phyloP scores from a whole-genome alignment of 1,284 basidiomycete genomes.

The Macrocystidia cucumis region DNA sequence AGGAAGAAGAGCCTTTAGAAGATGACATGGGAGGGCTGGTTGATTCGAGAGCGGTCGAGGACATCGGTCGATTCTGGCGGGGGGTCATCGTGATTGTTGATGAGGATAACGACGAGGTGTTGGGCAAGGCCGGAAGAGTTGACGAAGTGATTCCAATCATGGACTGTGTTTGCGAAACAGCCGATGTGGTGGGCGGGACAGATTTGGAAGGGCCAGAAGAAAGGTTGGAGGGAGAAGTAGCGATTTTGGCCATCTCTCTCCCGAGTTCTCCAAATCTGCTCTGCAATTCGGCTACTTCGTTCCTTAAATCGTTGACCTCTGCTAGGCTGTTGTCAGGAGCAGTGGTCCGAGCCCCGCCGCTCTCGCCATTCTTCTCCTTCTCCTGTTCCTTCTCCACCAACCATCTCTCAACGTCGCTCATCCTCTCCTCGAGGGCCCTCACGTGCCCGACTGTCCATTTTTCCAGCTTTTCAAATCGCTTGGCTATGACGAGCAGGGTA shows the following conservation, averaged over 20 bases:
- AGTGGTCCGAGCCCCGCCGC: slow-evolving; percentile 13
- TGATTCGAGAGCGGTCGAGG: slow-evolving; percentile 45
- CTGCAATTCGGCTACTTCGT: slow-evolving; percentile 64
- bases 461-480: slow-evolving; percentile 78
- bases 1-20: slow-evolving; percentile 23
- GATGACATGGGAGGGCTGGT: slow-evolving; percentile 58
- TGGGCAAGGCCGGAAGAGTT: slow-evolving; percentile 11
- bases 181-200: slow-evolving; percentile 31
- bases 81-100: slow-evolving; percentile 20
- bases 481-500: slow-evolving; percentile 61
- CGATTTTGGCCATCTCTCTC: slow-evolving; percentile 68
- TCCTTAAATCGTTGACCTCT: slow-evolving; percentile 47
- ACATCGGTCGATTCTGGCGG: slow-evolving; percentile 27
- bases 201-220: slow-evolving; percentile 44
- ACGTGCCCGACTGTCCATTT: slow-evolving; percentile 79
- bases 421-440: slow-evolving; percentile 72
- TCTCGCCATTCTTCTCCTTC: slow-evolving; percentile 32
- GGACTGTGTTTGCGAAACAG: slow-evolving; percentile 26
- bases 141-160: too few relatives aligned
- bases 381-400: slow-evolving; percentile 69
- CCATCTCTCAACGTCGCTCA: slow-evolving; percentile 79
- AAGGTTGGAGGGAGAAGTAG: slow-evolving; percentile 46
- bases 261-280: slow-evolving; percentile 66
- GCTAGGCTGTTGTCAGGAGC: slow-evolving; percentile 19
- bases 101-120: not conserved